phyloP scores from a whole-genome alignment of 345 rosid species.

The Mangifera indica region DNA sequence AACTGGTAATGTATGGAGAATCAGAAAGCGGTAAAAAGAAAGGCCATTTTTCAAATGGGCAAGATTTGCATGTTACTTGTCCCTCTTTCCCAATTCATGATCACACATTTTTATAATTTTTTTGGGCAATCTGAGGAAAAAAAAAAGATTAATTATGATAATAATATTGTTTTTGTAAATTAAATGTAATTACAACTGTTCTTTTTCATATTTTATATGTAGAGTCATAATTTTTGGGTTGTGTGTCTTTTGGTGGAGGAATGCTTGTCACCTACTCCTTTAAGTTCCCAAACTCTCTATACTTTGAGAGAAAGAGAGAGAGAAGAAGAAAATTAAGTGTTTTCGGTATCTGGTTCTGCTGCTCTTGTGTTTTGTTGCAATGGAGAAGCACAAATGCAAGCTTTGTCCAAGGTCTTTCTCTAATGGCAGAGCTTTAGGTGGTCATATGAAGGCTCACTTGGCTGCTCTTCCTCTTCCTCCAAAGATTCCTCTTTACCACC shows the following conservation, averaged over 20 bases:
- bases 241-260: constrained; percentile 64
- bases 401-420: constrained; percentile 73
- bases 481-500: constrained; percentile 18
- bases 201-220: constrained; percentile 25
- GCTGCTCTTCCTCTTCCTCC: constrained; percentile 43
- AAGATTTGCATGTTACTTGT: constrained; percentile 53
- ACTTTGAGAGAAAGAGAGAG: constrained; percentile 17
- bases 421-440: constrained; percentile 89
- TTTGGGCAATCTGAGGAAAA: neutral
- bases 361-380: constrained; percentile 25
- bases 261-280: constrained; percentile 99
- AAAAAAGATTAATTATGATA: neutral
- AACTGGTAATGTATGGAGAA: constrained; percentile 8
- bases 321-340: neutral
- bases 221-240: constrained; percentile 48
- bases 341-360: constrained; percentile 12
- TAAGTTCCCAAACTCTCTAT: constrained; percentile 47
- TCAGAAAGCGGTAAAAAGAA: constrained; percentile 24
- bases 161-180: neutral
- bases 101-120: constrained; percentile 31
- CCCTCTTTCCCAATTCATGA: constrained; percentile 24
- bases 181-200: constrained; percentile 26
- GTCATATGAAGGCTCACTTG: constrained; percentile 95
- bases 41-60: constrained; percentile 37
- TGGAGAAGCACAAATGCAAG: constrained; percentile 83